Base-by-base conservation (phyloP, 208 protist species). In the Acanthamoeba divionensis region DNA sequence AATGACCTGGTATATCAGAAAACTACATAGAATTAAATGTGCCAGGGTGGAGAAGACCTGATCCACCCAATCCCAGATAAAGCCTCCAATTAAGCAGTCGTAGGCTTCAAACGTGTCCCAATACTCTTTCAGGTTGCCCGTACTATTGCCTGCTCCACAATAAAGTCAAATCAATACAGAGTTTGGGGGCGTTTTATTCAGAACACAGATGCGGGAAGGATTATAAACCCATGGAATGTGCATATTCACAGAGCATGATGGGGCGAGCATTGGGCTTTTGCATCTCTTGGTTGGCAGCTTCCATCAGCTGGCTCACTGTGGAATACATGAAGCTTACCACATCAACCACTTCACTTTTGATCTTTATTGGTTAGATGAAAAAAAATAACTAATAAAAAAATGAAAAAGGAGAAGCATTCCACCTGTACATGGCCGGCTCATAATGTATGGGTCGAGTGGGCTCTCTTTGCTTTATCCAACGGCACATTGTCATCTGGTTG, bases 1-100 rank as follows among this genome's bases (percentile, higher is more conserved):
- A n/a, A n/a, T n/a, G n/a, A n/a, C n/a, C n/a, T n/a, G n/a, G n/a
- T n/a, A n/a, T n/a, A n/a, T n/a, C n/a, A n/a, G n/a, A n/a, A n/a
- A n/a, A n/a, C n/a, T n/a, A n/a, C n/a, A n/a, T n/a, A n/a, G n/a
- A n/a, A n/a, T n/a, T n/a, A n/a, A n/a, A n/a, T n/a, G n/a, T n/a
- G n/a, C n/a, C n/a, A n/a, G n/a, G n/a, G n/a, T n/a, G n/a, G n/a
- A n/a, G n/a, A n/a, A n/a, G n/a, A 91, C 93, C 79, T 95, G 93
- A 54, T 95, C 93, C 2, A 89, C 75, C 91, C 91, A 95, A 71
- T 95, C 93, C 93, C 93, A 95, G 29, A 95, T 94, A 90, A 94
- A 95, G 21, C 91, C 91, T 15, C 91, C 91, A 26, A 92, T 89
- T 5, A 92, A 9, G 44, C 50, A 57, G 21, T n/a, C 48, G 29